Percentiles rank a stretch among this genome's conserved stretches.
Evolutionary conservation across 495 filamentous ascomycete genomes (phyloP).

Genomic region (Neurospora sp.): DNA sequence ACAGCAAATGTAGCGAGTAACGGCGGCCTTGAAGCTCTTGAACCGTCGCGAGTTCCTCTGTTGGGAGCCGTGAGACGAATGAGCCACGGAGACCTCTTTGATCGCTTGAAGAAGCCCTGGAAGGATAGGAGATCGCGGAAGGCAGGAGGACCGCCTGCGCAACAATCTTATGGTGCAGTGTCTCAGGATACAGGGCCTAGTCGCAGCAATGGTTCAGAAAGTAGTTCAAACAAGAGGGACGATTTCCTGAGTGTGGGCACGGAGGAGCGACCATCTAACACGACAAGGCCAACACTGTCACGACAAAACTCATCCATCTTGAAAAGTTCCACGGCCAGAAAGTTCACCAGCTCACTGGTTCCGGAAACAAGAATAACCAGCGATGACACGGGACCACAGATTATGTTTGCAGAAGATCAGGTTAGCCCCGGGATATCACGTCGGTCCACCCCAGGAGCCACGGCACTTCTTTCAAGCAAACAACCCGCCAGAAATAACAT

Average conservation of each 20-base stretch:
- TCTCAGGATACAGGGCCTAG: neutral
- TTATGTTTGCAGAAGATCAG: conserved; percentile 56
- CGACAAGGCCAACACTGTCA: conserved; percentile 35
- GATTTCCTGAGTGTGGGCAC: neutral
- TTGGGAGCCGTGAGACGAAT: conserved; percentile 19
- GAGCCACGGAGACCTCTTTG: conserved; percentile 26
- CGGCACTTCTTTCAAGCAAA: conserved; percentile 46
- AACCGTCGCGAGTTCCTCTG: conserved; percentile 13
- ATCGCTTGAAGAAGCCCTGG: conserved; percentile 5
- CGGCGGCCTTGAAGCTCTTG: conserved; percentile 11
- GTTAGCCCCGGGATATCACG: conserved; percentile 37
- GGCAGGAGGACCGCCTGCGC: neutral
- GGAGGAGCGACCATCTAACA: conserved; percentile 3
- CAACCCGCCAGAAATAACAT: conserved; percentile 48
- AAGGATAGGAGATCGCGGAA: conserved; percentile 9
- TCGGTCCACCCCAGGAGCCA: conserved; percentile 31
- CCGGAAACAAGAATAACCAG: conserved; percentile 58
- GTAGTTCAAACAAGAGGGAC: neutral
- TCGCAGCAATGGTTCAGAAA: neutral
- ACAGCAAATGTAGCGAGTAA: conserved; percentile 14
- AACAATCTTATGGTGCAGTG: conserved; percentile 7
- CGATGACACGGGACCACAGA: conserved; percentile 56
- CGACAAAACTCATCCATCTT: conserved; percentile 41
- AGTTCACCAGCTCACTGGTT: conserved; percentile 65
- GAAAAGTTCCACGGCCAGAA: conserved; percentile 39